Conservation (phyloP, 2,329 filamentous ascomycete genomes). For the Cryphonectria parasitica region DNA sequence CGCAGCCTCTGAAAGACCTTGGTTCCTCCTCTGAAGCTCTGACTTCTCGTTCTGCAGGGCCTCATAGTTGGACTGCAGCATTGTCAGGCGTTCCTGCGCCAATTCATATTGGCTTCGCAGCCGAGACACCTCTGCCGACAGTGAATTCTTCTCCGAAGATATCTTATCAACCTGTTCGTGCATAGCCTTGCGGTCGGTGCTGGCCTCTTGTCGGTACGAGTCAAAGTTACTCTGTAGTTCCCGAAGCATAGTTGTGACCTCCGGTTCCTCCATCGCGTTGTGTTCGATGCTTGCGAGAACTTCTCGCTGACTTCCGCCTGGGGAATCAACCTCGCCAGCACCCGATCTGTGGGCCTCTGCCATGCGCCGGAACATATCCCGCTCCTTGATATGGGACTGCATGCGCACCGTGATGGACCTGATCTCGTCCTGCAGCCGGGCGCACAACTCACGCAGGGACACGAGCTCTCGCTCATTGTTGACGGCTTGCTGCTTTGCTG, state of each 20-base stretch:
- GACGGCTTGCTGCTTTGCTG: constrained; percentile 64
- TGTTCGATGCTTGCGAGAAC: constrained; percentile 64
- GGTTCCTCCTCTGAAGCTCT: constrained; percentile 82
- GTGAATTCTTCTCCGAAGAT: constrained; percentile 76
- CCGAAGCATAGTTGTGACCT: constrained; percentile 77
- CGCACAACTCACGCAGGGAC: constrained; percentile 47
- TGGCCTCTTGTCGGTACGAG: constrained; percentile 82
- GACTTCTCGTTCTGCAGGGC: constrained; percentile 83
- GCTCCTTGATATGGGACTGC: constrained; percentile 92
- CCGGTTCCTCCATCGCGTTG: constrained; percentile 61
- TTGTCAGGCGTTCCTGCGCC: constrained; percentile 82
- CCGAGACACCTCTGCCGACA: constrained; percentile 82
- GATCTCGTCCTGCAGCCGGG: constrained; percentile 75
- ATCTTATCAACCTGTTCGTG: constrained; percentile 84
- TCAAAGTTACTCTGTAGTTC: constrained; percentile 92
- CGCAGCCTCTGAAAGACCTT: constrained; percentile 76
- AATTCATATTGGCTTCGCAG: constrained; percentile 80
- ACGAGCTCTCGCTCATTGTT: constrained; percentile 72
- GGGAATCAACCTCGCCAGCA: constrained; percentile 65
- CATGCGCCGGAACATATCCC: constrained; percentile 97
- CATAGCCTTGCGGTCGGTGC: constrained; percentile 78
- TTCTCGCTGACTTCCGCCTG: constrained; percentile 66
- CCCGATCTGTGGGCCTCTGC: constrained; percentile 69
- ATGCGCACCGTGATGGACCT: constrained; percentile 80
- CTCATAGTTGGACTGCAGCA: constrained; percentile 85